Base-by-base conservation (phyloP, 352 stramenopile species). In the Pythium phragmitis region DNA sequence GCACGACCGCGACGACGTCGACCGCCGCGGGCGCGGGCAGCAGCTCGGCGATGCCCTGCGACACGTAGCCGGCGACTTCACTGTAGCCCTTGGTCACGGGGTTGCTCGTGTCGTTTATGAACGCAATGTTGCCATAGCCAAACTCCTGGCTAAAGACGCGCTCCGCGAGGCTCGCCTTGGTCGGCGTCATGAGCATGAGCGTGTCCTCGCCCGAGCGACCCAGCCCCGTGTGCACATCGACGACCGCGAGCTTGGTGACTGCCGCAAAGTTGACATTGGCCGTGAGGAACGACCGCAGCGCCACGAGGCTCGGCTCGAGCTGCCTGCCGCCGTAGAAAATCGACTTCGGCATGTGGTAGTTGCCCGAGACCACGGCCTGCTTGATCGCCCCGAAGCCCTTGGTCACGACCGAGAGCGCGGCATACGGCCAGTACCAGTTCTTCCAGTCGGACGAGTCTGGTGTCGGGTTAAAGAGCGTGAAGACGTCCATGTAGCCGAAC, bases 181-280 rank as follows among this genome's bases (percentile, higher is more conserved):
- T 73, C n/a, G 52, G 19, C 7, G 53, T 33, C 60, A 61, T 61
- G 13, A 88, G 50, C 57, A 91, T 73, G 4, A 91, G 65, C 39
- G 79, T 91, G 34, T 72, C 65, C 21, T 72, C 49, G 26, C 82
- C 86, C 33, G 77, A 56, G 17, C 75, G 58, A 4, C 94, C 95
- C 34, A 98, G 75, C 2, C 95, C 95, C 0, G 95, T 98, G 71
- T 98, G 95, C 11, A 98, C 89, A 69, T 98, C 93, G 58, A 98
- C 45, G 7, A 97, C 89, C 5, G 66, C 80, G 54, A 92, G 70
- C 30, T 74, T 76, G 7, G 46, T 67, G 2, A 87, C 30, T 3
- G 26, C 21, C 2, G 63, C 63, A 8, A 89, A 76, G 30, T 85
- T 45, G 13, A 93, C 53, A 41, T 88, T 69, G 33, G 80, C 37